Evolutionary conservation across 2,329 filamentous ascomycete species (phyloP).

Genomic region (Penicillium glabrum): DNA sequence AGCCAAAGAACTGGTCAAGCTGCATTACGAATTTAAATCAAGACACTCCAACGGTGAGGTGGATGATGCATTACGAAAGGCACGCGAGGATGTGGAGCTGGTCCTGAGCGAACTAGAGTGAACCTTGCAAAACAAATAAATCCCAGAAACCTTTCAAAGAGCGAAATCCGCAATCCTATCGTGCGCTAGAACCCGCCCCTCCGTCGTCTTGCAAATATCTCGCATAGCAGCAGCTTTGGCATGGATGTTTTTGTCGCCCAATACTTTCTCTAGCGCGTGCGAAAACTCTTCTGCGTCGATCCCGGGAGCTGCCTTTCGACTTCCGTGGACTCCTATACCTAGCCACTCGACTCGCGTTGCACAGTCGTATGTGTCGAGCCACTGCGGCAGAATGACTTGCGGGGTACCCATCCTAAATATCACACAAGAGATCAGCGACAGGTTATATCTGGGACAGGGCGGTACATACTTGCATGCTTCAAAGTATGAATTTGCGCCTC

Average conservation of each 20-base stretch:
- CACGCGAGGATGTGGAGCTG: conserved; percentile 49
- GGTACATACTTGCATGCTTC: conserved; percentile 45
- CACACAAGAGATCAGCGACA: neutral
- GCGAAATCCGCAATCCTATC: neutral
- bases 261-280: conserved; percentile 11
- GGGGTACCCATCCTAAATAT: conserved; percentile 42
- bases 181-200: neutral
- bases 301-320: conserved; percentile 34
- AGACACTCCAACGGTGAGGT: conserved; percentile 44
- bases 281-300: conserved; percentile 14
- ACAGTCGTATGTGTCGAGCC: conserved; percentile 50
- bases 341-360: conserved; percentile 45
- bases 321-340: conserved; percentile 45
- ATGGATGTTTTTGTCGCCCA: conserved; percentile 13
- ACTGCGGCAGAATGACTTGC: conserved; percentile 49
- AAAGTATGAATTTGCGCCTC: conserved; percentile 50
- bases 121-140: neutral
- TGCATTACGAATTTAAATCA: conserved; percentile 58
- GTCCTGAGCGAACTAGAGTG: conserved; percentile 37
- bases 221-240: conserved; percentile 9
- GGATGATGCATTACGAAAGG: conserved; percentile 50
- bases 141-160: neutral
- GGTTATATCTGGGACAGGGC: neutral
- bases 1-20: conserved; percentile 58
- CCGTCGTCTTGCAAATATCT: conserved; percentile 14